phyloP scores from a whole-genome alignment of 2,329 filamentous ascomycete species.

The Dothidotthia symphoricarpi region DNA sequence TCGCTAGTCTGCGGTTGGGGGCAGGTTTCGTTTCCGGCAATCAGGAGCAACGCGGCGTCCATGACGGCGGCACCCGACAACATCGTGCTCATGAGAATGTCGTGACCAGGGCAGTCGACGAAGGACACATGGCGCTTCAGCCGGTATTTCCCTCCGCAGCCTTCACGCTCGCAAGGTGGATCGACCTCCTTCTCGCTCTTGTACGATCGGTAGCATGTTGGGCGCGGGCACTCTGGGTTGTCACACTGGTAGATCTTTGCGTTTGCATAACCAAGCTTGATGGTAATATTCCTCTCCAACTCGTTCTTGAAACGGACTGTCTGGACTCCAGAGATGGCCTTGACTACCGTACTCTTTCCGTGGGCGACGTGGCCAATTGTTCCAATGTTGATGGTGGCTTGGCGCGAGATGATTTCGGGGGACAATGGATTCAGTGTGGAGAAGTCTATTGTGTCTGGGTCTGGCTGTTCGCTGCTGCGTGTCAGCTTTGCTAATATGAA shows the following conservation, averaged over 20 bases:
- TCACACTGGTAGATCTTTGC: conserved; percentile 99
- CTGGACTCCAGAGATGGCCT: conserved; percentile 98
- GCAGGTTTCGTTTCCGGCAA: conserved; percentile 97
- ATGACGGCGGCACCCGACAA: conserved; percentile 98
- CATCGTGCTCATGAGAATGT: conserved; percentile 99
- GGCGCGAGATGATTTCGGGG: conserved; percentile 93
- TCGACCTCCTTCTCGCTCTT: conserved; percentile 99
- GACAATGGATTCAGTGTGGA: conserved; percentile 78
- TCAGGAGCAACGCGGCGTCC: conserved; percentile 94
- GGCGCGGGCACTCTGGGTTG: conserved; percentile 83
- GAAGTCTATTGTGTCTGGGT: conserved; percentile 85
- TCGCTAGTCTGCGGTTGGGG: conserved; percentile 98
- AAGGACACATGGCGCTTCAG: conserved; percentile 71
- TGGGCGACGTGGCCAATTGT: conserved; percentile 98
- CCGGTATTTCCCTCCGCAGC: conserved; percentile 83
- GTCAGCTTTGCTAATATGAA: conserved; percentile 18
- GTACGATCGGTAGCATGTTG: conserved; percentile 93
- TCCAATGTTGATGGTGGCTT: conserved; percentile 98
- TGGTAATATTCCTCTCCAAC: conserved; percentile 97
- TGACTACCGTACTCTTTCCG: conserved; percentile 98
- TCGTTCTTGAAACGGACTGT: conserved; percentile 99
- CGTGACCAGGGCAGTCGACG: conserved; percentile 98
- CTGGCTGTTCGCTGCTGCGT: conserved; percentile 68
- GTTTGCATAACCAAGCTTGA: conserved; percentile 99
- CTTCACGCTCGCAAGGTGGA: conserved; percentile 90